Base-by-base conservation (phyloP, 139 green algal species). In the Spirogloea muscicola region DNA sequence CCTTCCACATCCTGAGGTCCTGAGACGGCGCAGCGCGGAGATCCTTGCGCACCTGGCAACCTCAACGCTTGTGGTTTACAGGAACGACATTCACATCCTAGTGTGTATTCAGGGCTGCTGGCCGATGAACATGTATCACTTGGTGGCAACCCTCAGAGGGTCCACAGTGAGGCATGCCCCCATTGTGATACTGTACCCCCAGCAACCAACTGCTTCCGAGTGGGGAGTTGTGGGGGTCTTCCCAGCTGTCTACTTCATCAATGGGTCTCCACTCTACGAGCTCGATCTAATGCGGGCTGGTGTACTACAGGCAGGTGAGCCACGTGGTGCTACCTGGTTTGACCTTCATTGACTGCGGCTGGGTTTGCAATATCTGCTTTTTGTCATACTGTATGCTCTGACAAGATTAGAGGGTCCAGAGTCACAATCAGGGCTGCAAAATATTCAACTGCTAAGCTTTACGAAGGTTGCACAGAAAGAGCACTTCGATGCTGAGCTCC, bases 201-300 rank as follows among this genome's bases (percentile, higher is more conserved):
- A 27, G 33, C 38, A 48, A 9, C 68, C 68, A 33, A 69, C 68
- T 3, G 13, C 29, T 3, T 27, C 21, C 38, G 68, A 70, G 58
- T 76, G 68, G 68, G 68, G 55, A 33, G 29, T 18, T 36, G 52
- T 69, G 41, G 68, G 68, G 0, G 31, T 76, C 1, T 76, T 76
- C n/a, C 16, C 29, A 4, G 51, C 31, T 3, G 68, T 76, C 3
- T 76, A 49, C 29, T 76, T 76, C 58, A 2, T 76, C 25, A 25
- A 31, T 2, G 68, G 68, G 34, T 76, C 68, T 3, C 68, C 68
- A 9, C 21, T 42, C 3, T n/a, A 76, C 58, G 68, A 76, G 10
- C 68, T 76, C 2, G 49, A 66, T 16, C 68, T 76, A 13, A 52
- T 76, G 55, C 48, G 68, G 3, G 68, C 68, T 6, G 68, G 68